phyloP scores from a whole-genome alignment of 495 filamentous ascomycete genomes.

The Lineolata rhizophorae region DNA sequence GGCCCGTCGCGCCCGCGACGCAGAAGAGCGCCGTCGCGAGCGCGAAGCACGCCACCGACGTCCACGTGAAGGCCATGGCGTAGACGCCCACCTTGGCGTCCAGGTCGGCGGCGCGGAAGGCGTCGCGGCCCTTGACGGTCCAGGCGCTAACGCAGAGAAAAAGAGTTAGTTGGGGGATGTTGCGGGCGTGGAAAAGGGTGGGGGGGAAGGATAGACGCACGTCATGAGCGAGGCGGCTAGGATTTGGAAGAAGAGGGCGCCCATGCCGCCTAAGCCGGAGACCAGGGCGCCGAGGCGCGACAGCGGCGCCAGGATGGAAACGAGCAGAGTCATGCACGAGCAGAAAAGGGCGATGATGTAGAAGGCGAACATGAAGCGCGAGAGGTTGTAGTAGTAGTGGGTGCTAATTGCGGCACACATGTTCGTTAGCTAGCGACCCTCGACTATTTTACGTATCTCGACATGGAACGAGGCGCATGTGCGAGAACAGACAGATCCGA shows the following conservation, averaged over 20 bases:
- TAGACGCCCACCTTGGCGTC: constrained; percentile 41
- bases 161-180: constrained; percentile 8
- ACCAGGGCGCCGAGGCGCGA: constrained; percentile 36
- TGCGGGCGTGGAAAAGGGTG: background rate
- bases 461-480: no score
- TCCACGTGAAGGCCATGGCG: constrained; percentile 77
- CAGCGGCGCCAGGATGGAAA: constrained; percentile 37
- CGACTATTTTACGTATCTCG: no score
- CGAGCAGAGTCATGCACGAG: constrained; percentile 32
- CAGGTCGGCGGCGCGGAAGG: constrained; percentile 36
- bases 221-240: constrained; percentile 46
- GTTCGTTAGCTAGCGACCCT: no score
- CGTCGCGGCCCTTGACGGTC: constrained; percentile 54
- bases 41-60: constrained; percentile 43
- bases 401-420: no score
- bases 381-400: constrained; percentile 37
- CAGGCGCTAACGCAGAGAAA: constrained; percentile 39
- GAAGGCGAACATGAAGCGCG: constrained; percentile 54
- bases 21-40: constrained; percentile 54
- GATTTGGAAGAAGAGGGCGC: constrained; percentile 39
- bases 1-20: constrained; percentile 18
- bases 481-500: no score
- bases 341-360: constrained; percentile 49
- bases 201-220: constrained; percentile 24
- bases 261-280: constrained; percentile 28